A percentile compares a stretch with the other conserved stretches of the same genome.
Evolutionary conservation across 352 stramenopile species (phyloP).

Genomic region (Pythium dissotocum): DNA sequence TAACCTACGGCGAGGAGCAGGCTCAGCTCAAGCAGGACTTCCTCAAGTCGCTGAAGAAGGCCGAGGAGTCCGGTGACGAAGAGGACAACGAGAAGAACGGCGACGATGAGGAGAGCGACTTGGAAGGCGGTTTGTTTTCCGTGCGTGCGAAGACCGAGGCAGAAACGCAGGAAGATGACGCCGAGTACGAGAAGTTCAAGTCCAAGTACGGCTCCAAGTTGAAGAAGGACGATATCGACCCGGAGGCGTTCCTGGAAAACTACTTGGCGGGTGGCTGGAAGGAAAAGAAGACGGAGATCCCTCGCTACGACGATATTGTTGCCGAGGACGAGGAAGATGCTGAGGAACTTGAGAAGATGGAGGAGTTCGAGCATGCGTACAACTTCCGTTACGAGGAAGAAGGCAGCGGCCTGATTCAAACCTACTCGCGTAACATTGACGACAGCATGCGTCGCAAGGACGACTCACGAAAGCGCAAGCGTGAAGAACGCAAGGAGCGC

Average conservation of each 20-base stretch:
- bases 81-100: slow-evolving; percentile 19
- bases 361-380: slow-evolving; percentile 98
- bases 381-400: slow-evolving; percentile 99
- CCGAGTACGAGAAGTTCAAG: slow-evolving; percentile 62
- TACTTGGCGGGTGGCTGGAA: slow-evolving; percentile 86
- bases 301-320: slow-evolving; percentile 84
- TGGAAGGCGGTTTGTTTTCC: slow-evolving; percentile 73
- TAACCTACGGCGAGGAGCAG: slow-evolving; percentile 74
- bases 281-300: slow-evolving; percentile 63
- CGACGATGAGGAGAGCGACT: slow-evolving; percentile 69
- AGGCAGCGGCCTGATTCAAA: slow-evolving; percentile 83
- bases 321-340: slow-evolving; percentile 89
- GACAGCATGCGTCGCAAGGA: slow-evolving; percentile 95
- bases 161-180: slow-evolving; percentile 66
- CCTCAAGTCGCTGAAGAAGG: slow-evolving; percentile 44
- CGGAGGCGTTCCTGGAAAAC: slow-evolving; percentile 77
- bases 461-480: slow-evolving; percentile 94
- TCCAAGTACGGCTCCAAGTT: slow-evolving; percentile 65
- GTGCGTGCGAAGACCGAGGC: slow-evolving; percentile 65
- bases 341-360: slow-evolving; percentile 92
- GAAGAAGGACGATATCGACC: slow-evolving; percentile 63
- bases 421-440: slow-evolving; percentile 79
- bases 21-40: slow-evolving; percentile 70
- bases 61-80: slow-evolving; percentile 31
- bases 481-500: slow-evolving; percentile 91